Evolutionary conservation across 1,284 basidiomycete species (phyloP), one percentile per base, ranked within the genome.

Genomic region (Boletellus sp.): DNA sequence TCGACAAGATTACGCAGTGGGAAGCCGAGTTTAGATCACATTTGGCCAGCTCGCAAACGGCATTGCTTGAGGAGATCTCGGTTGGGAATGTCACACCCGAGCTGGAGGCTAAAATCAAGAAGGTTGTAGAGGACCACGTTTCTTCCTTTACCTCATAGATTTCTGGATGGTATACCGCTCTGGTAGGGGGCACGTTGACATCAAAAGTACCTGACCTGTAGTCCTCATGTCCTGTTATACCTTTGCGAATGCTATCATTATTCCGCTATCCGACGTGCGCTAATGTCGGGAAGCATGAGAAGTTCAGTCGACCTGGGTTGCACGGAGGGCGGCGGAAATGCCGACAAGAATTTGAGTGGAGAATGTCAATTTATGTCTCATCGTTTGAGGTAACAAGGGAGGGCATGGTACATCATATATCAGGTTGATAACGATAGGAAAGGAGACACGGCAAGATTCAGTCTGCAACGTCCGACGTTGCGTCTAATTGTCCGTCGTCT

Each of bases 1-100:
- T 96, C 54, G 92, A 97, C 68, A 81, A 95, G 80, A 97, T 98
- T 72, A 91, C 87, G 63, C 85, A 85, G 63, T 97, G 94, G 94
- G 94, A 97, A 75, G 80, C 76, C 58, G 87, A 91, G 67, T 94
- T 94, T 88, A 89, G 91, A 68, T 78, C 83, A 64, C 86, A 93
- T 73, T 78, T 93, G 63, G 80, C 83, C 52, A 74, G 85, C 54
- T 72, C 83, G 52, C 89, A 94, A 72, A 60, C 70, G 47, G 61
- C 76, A 47, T 85, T 96, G 64, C 83, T 95, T 50, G 77, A 82
- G 67, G 86, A 95, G 76, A 94, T 97, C 66, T 74, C 84, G 52
- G 79, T 80, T 59, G 95, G 94, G 60, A 81, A 78, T 58, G 86
- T 97, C 69, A 93, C 89, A 57, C 83, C 88, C 56, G 93, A 94